Evolutionary conservation across 345 rosid genomes (phyloP).

Genomic region (Firmiana major): DNA sequence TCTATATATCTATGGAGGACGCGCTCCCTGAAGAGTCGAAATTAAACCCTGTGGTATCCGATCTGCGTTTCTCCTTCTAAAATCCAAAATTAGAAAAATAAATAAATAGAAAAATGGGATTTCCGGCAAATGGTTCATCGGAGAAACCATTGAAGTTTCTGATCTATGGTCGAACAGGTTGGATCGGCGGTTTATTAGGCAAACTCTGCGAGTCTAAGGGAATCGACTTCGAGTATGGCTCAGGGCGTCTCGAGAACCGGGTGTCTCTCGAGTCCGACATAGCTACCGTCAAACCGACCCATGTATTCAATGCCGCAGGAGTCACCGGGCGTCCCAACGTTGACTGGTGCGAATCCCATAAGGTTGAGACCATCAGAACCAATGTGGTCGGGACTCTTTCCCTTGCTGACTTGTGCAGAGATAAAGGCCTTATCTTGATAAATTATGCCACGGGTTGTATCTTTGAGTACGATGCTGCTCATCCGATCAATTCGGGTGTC

Average conservation of each 20-base stretch:
- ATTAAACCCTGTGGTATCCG: neutral
- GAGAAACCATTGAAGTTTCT: constrained; percentile 54
- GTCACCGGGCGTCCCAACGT: constrained; percentile 88
- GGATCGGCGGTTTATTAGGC: constrained; percentile 92
- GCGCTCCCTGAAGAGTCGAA: neutral
- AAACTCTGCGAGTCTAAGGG: constrained; percentile 61
- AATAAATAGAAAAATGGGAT: constrained; percentile 35
- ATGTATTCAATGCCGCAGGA: constrained; percentile 91
- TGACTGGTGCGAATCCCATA: constrained; percentile 91
- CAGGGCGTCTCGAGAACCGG: constrained; percentile 84
- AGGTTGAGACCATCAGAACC: constrained; percentile 80
- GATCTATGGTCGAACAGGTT: constrained; percentile 88
- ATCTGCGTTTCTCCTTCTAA: neutral
- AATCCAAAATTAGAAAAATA: neutral
- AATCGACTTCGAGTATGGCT: constrained; percentile 62
- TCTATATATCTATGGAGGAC: neutral
- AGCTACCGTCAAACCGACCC: constrained; percentile 28
- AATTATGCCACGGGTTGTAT: constrained; percentile 83
- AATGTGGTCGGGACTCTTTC: constrained; percentile 81
- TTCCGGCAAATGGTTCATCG: constrained; percentile 41
- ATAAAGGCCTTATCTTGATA: constrained; percentile 50
- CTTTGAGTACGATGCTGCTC: constrained; percentile 70
- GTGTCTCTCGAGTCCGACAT: constrained; percentile 59
- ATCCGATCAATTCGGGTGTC: constrained; percentile 64
- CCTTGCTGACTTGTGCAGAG: constrained; percentile 71